A percentile compares a stretch with the other conserved stretches of the same genome.
These are phyloP conservation scores for Colletotrichum tamarilloi DNA, from an alignment of 2,329 filamentous ascomycete species.

Conservation along the genomic window DNA sequence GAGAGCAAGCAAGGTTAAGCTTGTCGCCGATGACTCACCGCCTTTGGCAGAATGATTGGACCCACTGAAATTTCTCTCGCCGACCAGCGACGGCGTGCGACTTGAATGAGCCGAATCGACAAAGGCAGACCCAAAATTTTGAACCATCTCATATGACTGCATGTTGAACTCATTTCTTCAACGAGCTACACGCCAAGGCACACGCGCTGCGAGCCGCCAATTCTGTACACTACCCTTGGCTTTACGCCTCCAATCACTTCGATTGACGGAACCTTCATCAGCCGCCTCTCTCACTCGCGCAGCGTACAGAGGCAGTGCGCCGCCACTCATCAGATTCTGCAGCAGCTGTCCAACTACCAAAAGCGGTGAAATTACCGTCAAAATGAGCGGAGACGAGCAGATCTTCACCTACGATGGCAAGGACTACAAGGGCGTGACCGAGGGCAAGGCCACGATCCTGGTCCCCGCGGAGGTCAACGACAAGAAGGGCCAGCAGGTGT, in stretches of 20 bases:
- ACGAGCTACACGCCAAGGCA: slow-evolving; percentile 19
- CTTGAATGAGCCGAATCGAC: slow-evolving; percentile 6
- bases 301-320: background rate
- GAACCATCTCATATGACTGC: slow-evolving; percentile 2
- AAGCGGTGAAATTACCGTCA: slow-evolving; percentile 26
- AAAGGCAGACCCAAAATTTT: slow-evolving; percentile 3
- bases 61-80: slow-evolving; percentile 38
- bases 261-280: background rate
- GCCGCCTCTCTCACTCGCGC: background rate
- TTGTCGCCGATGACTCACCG: slow-evolving; percentile 19
- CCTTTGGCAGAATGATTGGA: slow-evolving; percentile 31
- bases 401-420: slow-evolving; percentile 55
- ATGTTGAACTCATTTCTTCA: slow-evolving; percentile 20
- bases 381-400: slow-evolving; percentile 45
- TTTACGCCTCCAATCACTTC: background rate
- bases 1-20: background rate
- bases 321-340: slow-evolving; percentile 14
- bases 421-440: slow-evolving; percentile 62
- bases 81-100: slow-evolving; percentile 3
- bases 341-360: background rate
- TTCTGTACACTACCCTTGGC: background rate
- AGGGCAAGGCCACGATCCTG: slow-evolving; percentile 68
- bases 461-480: slow-evolving; percentile 56
- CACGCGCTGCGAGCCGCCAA: slow-evolving; percentile 20
- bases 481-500: slow-evolving; percentile 76